Percentiles rank a stretch among this genome's conserved stretches.
These are phyloP conservation scores for Clavispora phyllophila DNA, from an alignment of 805 yeast species.

Conservation along the genomic window DNA sequence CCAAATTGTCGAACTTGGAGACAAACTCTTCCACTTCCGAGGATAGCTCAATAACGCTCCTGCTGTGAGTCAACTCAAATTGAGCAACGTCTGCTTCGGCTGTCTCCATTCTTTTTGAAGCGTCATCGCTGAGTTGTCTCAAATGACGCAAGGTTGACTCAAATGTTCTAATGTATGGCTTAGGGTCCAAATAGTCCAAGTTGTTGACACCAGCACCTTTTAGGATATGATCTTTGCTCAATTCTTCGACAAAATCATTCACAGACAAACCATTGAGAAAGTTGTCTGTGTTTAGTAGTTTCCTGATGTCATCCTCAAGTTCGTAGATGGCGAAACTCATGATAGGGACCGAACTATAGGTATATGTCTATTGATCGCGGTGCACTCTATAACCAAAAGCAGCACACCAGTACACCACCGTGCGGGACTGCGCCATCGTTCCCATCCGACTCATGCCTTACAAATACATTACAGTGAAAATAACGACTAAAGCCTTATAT, in stretches of 20 bases:
- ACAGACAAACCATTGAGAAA: conserved; percentile 68
- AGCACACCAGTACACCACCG: background rate
- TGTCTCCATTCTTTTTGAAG: conserved; percentile 44
- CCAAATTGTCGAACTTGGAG: conserved; percentile 46
- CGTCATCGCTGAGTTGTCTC: conserved; percentile 53
- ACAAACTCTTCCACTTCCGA: conserved; percentile 43
- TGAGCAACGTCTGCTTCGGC: conserved; percentile 54
- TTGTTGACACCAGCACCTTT: conserved; percentile 48
- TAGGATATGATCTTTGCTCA: conserved; percentile 61
- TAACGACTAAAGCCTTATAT: background rate
- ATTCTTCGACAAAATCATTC: conserved; percentile 73
- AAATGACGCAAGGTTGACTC: conserved; percentile 78
- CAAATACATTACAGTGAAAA: background rate
- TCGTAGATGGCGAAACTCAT: conserved; percentile 52
- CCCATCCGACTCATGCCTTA: background rate
- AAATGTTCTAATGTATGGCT: conserved; percentile 90
- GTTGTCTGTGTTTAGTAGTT: conserved; percentile 53
- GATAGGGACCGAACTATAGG: background rate
- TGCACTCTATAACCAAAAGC: background rate
- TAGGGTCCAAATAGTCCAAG: conserved; percentile 70
- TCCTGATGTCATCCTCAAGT: conserved; percentile 58
- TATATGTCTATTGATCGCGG: background rate
- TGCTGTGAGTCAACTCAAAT: conserved; percentile 62
- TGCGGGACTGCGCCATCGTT: background rate
- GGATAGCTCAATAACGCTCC: conserved; percentile 55